These are phyloP conservation scores for Lactarius evosmus DNA, from an alignment of 768 basidiomycete species.

Conservation along the genomic window DNA sequence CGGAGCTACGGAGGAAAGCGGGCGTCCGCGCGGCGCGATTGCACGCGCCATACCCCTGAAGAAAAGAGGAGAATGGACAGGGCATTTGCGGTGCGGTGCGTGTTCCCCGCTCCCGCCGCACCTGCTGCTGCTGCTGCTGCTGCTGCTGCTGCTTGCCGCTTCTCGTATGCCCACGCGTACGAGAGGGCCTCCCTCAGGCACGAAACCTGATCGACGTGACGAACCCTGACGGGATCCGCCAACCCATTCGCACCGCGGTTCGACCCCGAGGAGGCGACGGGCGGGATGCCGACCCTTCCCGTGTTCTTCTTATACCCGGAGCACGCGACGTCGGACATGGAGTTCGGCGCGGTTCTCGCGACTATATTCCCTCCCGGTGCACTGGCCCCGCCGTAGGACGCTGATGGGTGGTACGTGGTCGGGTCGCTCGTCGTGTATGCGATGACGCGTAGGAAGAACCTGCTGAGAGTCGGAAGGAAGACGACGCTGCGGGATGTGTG, in stretches of 20 bases:
- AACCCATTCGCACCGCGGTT: slow-evolving; percentile 64
- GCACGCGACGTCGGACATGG: slow-evolving; percentile 81
- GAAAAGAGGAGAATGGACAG: slow-evolving; percentile 49
- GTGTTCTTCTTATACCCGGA: slow-evolving; percentile 90
- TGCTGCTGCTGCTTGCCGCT: slow-evolving; percentile 1
- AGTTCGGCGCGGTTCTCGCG: slow-evolving; percentile 73
- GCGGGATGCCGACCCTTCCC: slow-evolving; percentile 69
- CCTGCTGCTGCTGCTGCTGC: too few species aligned
- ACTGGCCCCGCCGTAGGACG: slow-evolving; percentile 74
- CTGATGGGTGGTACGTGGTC: slow-evolving; percentile 58
- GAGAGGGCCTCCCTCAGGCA: slow-evolving; percentile 44
- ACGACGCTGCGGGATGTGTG: slow-evolving; percentile 82
- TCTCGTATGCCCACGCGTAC: slow-evolving; percentile 11
- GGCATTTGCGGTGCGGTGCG: slow-evolving; percentile 62
- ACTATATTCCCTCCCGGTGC: slow-evolving; percentile 79
- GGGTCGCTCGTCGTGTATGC: slow-evolving; percentile 77
- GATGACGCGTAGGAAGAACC: slow-evolving; percentile 65
- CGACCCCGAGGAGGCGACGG: slow-evolving; percentile 58
- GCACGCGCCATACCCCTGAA: slow-evolving; percentile 49
- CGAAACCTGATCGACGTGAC: slow-evolving; percentile 63
- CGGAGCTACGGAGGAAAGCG: slow-evolving; percentile 50
- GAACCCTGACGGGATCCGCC: slow-evolving; percentile 48
- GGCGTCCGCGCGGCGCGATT: slow-evolving; percentile 48
- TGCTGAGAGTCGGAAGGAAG: slow-evolving; percentile 90
- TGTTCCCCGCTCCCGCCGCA: neutral